Evolutionary conservation across 202 grass and related monocot genomes (phyloP).

Genomic region (Eragrostis tef): DNA sequence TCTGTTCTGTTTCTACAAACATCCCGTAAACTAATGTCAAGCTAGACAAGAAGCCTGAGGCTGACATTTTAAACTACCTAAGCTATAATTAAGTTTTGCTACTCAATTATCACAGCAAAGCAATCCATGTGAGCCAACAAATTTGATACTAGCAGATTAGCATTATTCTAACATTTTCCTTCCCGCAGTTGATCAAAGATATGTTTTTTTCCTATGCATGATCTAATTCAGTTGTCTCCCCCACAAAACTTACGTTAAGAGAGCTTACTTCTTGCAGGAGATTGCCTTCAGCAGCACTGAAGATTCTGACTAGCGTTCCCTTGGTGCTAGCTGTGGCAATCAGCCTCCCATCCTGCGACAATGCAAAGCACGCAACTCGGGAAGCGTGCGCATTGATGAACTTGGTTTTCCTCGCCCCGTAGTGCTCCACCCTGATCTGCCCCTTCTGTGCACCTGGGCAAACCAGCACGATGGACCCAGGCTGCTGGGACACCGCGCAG

Average conservation of each 20-base stretch:
- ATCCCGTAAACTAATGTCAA: not conserved
- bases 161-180: not conserved
- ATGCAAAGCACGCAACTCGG: slow-evolving; percentile 80
- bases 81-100: not conserved
- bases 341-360: slow-evolving; percentile 83
- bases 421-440: slow-evolving; percentile 91
- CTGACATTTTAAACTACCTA: not conserved
- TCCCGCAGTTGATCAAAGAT: not conserved
- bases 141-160: not conserved
- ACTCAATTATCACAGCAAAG: not conserved
- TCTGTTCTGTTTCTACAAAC: not conserved
- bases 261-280: slow-evolving; percentile 86
- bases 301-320: slow-evolving; percentile 86
- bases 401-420: slow-evolving; percentile 78
- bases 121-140: not conserved
- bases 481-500: slow-evolving; percentile 88
- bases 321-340: slow-evolving; percentile 94
- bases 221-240: not conserved
- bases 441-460: slow-evolving; percentile 88
- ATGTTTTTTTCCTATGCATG: not conserved
- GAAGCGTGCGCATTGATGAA: slow-evolving; percentile 95
- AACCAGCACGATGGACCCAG: slow-evolving; percentile 77
- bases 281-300: slow-evolving; percentile 72
- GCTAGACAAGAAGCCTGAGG: not conserved
- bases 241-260: not conserved